Percentiles rank a stretch among this genome's conserved stretches.
Conservation (phyloP, 768 basidiomycete species). For the Lactarius vividus region DNA sequence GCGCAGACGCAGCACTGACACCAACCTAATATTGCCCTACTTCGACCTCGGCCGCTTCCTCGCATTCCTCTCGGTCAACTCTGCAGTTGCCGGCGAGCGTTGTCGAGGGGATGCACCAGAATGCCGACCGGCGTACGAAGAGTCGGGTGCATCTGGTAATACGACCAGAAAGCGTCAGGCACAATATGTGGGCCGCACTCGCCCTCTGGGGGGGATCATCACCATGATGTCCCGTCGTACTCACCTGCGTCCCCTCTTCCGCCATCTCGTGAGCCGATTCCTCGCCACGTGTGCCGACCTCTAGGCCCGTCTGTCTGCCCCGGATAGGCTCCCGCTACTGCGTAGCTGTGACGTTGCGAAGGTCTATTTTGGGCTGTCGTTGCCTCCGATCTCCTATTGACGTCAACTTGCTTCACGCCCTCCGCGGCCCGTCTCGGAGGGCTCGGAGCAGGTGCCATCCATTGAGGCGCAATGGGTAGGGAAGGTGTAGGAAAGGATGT, state of each 20-base stretch:
- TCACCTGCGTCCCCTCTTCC: neutral
- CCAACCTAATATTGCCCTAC: neutral
- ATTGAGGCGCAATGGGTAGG: neutral
- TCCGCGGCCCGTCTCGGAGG: neutral
- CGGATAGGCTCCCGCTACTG: neutral
- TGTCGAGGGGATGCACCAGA: neutral
- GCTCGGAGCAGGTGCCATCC: neutral
- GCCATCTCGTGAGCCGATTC: neutral
- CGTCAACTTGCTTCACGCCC: neutral
- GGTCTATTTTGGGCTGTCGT: neutral
- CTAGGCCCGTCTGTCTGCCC: neutral
- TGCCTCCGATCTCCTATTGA: neutral
- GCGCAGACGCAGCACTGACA: neutral
- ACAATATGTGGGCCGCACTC: neutral
- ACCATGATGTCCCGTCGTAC: neutral
- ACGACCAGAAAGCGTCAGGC: neutral
- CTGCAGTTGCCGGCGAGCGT: neutral
- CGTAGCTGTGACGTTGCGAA: neutral
- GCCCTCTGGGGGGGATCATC: neutral
- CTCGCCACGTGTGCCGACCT: neutral
- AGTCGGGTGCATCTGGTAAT: neutral
- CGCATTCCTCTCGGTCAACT: neutral
- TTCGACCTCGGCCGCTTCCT: slow-evolving; percentile 2
- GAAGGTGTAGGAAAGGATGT: neutral
- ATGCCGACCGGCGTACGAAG: neutral